These are phyloP conservation scores for Leptodermis oblonga DNA, from an alignment of 257 asterid genomes.

Conservation along the genomic window DNA sequence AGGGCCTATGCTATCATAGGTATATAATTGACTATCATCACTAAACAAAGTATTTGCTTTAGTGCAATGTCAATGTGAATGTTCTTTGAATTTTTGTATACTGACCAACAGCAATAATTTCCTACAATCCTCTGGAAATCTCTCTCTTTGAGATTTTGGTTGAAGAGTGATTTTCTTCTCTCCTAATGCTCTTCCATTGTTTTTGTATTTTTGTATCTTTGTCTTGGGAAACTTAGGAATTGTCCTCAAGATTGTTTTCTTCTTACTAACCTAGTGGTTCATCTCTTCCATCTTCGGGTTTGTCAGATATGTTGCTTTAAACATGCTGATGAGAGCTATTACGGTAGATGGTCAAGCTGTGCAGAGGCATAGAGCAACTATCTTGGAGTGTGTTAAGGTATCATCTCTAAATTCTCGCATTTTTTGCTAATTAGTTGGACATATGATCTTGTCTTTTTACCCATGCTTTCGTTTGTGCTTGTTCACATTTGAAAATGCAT, in stretches of 20 bases:
- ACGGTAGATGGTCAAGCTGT: conserved; percentile 95
- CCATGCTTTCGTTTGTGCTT: conserved; percentile 5
- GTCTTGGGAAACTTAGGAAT: neutral
- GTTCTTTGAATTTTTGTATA: neutral
- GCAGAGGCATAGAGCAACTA: conserved; percentile 96
- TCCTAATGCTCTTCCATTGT: neutral
- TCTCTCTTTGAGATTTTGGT: neutral
- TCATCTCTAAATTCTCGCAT: neutral
- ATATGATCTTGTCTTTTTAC: neutral
- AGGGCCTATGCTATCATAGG: neutral
- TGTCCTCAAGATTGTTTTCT: conserved; percentile 7
- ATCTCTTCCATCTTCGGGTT: conserved; percentile 21
- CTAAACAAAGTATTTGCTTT: neutral
- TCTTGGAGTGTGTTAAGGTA: conserved; percentile 98
- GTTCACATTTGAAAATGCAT: neutral
- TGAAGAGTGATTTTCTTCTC: neutral
- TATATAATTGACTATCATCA: neutral
- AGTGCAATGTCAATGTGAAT: neutral
- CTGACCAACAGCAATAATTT: neutral
- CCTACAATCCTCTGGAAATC: neutral
- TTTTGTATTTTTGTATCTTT: neutral
- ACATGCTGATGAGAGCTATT: conserved; percentile 96
- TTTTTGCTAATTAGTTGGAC: neutral
- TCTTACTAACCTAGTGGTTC: conserved; percentile 10
- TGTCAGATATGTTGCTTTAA: conserved; percentile 93